phyloP scores from a whole-genome alignment of 2,329 filamentous ascomycete genomes.

The Colletotrichum spaethianum region DNA sequence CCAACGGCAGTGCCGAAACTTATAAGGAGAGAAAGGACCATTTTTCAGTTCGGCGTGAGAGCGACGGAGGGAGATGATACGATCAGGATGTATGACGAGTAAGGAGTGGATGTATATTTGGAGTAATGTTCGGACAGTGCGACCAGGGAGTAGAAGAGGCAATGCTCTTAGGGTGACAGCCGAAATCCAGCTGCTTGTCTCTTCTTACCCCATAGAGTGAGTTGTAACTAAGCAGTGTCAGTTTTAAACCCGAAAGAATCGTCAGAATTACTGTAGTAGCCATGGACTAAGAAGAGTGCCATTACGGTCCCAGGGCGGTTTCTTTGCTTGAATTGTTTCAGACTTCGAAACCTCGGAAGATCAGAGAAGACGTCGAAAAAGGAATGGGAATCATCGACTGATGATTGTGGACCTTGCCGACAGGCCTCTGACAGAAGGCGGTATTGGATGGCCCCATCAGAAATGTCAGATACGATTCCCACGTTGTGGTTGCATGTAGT shows the following conservation, averaged over 20 bases:
- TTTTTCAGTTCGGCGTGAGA: constrained; percentile 19
- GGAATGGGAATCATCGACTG: constrained; percentile 28
- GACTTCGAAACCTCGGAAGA: constrained; percentile 16
- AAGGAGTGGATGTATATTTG: too few species aligned
- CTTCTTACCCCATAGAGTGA: neutral
- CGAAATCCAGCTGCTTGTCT: constrained; percentile 4
- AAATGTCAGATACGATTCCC: constrained; percentile 20
- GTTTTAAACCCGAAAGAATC: neutral
- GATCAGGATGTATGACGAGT: neutral
- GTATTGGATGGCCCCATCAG: constrained; percentile 11
- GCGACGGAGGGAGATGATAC: neutral
- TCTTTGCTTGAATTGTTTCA: constrained; percentile 31
- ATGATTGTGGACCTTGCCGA: constrained; percentile 26
- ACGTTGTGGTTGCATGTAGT: constrained; percentile 15
- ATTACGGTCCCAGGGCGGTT: constrained; percentile 6
- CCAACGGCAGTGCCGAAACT: constrained; percentile 61
- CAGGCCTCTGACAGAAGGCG: constrained; percentile 1
- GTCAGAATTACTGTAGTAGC: neutral
- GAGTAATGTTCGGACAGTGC: constrained; percentile 5
- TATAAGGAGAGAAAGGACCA: constrained; percentile 53
- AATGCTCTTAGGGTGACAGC: neutral
- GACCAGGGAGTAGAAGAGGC: neutral
- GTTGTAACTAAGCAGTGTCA: neutral
- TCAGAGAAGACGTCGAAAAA: constrained; percentile 23
- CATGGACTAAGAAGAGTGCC: constrained; percentile 7